phyloP scores from a whole-genome alignment of 169 alveolate genomes.

The Sarcocystis neurona region DNA sequence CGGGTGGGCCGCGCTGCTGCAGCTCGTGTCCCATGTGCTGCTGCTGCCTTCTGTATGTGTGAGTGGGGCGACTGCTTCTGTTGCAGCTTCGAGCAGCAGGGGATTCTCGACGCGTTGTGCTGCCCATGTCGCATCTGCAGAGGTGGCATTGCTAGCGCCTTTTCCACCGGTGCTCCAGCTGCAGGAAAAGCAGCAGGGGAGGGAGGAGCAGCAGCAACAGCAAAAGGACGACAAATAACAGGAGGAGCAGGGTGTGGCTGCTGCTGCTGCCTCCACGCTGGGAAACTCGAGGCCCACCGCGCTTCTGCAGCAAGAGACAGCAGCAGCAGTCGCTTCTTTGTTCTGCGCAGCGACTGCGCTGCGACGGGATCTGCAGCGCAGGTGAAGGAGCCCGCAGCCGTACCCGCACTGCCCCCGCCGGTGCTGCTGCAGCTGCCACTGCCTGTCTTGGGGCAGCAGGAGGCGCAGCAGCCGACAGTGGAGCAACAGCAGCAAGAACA shows the following conservation, averaged over 20 bases:
- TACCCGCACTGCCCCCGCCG: not conserved
- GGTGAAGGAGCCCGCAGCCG: not conserved
- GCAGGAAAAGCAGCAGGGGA: not conserved
- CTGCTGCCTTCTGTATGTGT: not conserved
- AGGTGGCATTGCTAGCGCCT: not conserved
- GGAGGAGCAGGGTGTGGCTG: too few relatives aligned
- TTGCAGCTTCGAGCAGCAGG: constrained; percentile 27
- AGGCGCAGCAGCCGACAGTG: too few relatives aligned
- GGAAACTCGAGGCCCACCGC: not conserved
- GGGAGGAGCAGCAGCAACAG: too few relatives aligned
- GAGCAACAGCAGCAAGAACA: too few relatives aligned
- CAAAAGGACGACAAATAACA: too few relatives aligned
- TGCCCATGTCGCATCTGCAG: constrained; percentile 8
- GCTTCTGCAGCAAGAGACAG: not conserved
- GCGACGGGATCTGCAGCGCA: too few relatives aligned
- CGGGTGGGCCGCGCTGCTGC: not conserved
- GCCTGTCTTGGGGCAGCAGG: not conserved
- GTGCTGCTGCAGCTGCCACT: not conserved
- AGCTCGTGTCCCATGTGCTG: not conserved
- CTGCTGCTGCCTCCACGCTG: not conserved
- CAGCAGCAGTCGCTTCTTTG: too few relatives aligned
- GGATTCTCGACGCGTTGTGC: not conserved
- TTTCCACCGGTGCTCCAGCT: not conserved
- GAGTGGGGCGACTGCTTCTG: not conserved
- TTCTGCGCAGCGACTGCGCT: too few relatives aligned